Evolutionary conservation across 2,329 filamentous ascomycete genomes (phyloP).

Genomic region (Fusarium pseudocircinatum): DNA sequence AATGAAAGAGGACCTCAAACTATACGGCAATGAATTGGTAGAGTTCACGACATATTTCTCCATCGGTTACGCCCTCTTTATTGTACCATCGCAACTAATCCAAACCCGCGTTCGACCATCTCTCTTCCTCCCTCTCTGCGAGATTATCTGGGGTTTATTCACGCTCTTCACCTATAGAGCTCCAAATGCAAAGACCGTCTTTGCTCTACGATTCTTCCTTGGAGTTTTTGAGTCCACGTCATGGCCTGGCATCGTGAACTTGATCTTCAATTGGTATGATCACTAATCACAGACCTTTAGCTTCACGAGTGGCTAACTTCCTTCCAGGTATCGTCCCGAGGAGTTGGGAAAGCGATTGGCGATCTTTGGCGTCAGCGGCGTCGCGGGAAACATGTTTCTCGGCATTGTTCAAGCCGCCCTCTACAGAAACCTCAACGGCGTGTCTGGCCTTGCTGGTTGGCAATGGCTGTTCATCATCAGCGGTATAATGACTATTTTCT

Average conservation of each 20-base stretch:
- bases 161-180: slow-evolving; percentile 33
- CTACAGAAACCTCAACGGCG: slow-evolving; percentile 35
- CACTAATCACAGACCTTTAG: rapidly evolving
- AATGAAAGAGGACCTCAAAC: slow-evolving; percentile 33
- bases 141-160: slow-evolving; percentile 37
- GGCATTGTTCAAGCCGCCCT: slow-evolving; percentile 37
- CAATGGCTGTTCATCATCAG: slow-evolving; percentile 39
- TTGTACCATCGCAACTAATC: slow-evolving; percentile 35
- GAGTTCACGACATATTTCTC: slow-evolving; percentile 42
- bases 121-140: slow-evolving; percentile 31
- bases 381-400: slow-evolving; percentile 39
- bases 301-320: neutral
- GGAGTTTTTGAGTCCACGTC: slow-evolving; percentile 39
- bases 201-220: slow-evolving; percentile 33
- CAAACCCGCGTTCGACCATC: slow-evolving; percentile 38
- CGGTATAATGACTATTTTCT: slow-evolving; percentile 33
- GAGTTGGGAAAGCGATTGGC: slow-evolving; percentile 37
- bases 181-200: slow-evolving; percentile 25
- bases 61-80: slow-evolving; percentile 38
- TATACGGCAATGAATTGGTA: slow-evolving; percentile 34
- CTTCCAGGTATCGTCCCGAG: slow-evolving; percentile 24
- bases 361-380: slow-evolving; percentile 39
- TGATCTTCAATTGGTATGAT: slow-evolving; percentile 37
- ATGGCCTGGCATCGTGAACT: slow-evolving; percentile 36
- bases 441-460: slow-evolving; percentile 32